Conservation (phyloP, 148 eudicot species). For the Diospyros lotus region DNA sequence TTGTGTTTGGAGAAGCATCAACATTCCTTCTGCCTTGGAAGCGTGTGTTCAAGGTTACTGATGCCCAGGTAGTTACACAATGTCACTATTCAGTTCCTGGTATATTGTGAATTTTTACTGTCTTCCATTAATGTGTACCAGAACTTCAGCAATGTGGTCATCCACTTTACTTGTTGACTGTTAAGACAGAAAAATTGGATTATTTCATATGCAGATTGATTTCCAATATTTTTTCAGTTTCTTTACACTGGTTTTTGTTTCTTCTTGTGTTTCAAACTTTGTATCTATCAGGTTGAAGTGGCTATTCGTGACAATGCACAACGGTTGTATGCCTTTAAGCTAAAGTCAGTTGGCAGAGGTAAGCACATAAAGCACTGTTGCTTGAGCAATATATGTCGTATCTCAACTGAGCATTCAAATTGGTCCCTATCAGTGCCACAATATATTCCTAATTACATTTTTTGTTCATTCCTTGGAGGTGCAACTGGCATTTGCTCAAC, state of each 20-base stretch:
- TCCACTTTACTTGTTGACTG: neutral
- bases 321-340: conserved; percentile 69
- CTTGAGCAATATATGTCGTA: neutral
- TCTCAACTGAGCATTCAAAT: neutral
- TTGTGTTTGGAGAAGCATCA: conserved; percentile 94
- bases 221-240: neutral
- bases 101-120: neutral
- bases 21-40: conserved; percentile 96
- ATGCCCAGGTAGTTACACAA: conserved; percentile 62
- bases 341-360: conserved; percentile 69
- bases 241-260: neutral
- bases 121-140: neutral
- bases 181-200: neutral
- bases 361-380: conserved; percentile 13
- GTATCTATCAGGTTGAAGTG: conserved; percentile 70
- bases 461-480: neutral
- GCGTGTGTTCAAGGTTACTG: conserved; percentile 85
- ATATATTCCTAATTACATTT: neutral
- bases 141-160: neutral
- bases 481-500: neutral
- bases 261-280: neutral
- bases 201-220: neutral
- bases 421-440: neutral
- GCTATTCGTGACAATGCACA: conserved; percentile 98
- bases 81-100: conserved; percentile 2